phyloP scores from a whole-genome alignment of 2,329 filamentous ascomycete genomes.

The Cordyceps cateniannulata region DNA sequence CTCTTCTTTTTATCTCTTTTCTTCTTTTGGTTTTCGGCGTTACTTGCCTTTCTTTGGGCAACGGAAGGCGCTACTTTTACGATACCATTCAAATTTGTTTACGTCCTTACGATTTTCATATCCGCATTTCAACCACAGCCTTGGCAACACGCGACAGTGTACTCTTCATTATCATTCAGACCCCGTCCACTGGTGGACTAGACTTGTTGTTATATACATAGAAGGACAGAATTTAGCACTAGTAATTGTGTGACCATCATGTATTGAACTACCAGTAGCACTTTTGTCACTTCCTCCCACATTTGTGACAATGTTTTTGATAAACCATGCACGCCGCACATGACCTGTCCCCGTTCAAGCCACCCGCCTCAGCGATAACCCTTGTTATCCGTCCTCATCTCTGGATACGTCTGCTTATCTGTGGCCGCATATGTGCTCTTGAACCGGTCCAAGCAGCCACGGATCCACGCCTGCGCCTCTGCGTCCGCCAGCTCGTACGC shows the following conservation, averaged over 20 bases:
- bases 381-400: constrained; percentile 2
- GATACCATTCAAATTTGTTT: constrained; percentile 1
- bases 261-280: not conserved
- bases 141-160: not conserved
- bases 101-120: not conserved
- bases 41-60: not conserved
- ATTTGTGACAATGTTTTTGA: not conserved
- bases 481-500: constrained; percentile 23
- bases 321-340: not conserved
- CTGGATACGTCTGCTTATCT: constrained; percentile 8
- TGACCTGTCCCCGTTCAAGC: not conserved
- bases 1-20: not conserved
- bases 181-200: constrained; percentile 4
- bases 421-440: constrained; percentile 11
- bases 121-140: not conserved
- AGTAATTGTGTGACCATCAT: constrained; percentile 3
- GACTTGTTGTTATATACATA: constrained; percentile 2
- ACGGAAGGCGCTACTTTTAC: not conserved
- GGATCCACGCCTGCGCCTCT: constrained; percentile 9
- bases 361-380: not conserved
- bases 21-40: not conserved
- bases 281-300: not conserved
- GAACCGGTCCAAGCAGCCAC: constrained; percentile 4
- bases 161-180: not conserved
- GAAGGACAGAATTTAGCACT: not conserved